These are phyloP conservation scores for Omphalotus guepiniiformis DNA, from an alignment of 768 basidiomycete species.

Conservation along the genomic window DNA sequence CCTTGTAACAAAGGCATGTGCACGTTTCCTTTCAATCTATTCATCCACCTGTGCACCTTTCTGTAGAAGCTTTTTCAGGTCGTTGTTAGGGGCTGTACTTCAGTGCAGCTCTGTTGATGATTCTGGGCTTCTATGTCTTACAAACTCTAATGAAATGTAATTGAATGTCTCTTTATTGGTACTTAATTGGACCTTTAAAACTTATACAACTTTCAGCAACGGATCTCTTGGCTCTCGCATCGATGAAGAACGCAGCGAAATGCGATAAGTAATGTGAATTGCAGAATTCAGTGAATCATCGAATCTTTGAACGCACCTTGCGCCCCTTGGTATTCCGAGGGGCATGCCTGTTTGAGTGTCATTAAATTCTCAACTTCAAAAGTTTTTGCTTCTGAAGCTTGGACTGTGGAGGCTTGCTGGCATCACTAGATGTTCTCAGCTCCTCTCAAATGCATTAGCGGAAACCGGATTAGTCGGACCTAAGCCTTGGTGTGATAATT, in stretches of 20 bases:
- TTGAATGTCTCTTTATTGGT: constrained; percentile 23
- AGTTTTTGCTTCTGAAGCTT: constrained; percentile 30
- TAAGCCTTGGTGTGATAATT: constrained; percentile 52
- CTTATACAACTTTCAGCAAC: constrained; percentile 48
- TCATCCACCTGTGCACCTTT: constrained; percentile 45
- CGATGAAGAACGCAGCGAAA: constrained; percentile 80
- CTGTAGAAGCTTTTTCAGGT: constrained; percentile 22
- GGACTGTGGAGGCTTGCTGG: constrained; percentile 40
- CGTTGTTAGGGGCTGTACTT: background rate
- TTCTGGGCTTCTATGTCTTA: constrained; percentile 25
- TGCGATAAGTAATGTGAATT: constrained; percentile 83
- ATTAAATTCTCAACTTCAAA: constrained; percentile 46
- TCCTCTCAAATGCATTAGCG: constrained; percentile 47
- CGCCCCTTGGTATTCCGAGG: constrained; percentile 70
- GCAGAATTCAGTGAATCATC: constrained; percentile 80
- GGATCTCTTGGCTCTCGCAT: constrained; percentile 78
- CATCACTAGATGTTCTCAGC: constrained; percentile 22
- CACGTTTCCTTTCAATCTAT: constrained; percentile 33
- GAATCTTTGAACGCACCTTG: constrained; percentile 83
- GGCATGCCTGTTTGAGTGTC: constrained; percentile 79
- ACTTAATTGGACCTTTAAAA: constrained; percentile 21
- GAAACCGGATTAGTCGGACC: constrained; percentile 20
- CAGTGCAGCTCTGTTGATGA: constrained; percentile 10
- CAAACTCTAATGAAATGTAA: constrained; percentile 20
- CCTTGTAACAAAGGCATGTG: constrained; percentile 28